A percentile compares a stretch with the other conserved stretches of the same genome.
These are phyloP conservation scores for Calonectria hongkongensis DNA, from an alignment of 2,329 filamentous ascomycete genomes.

Conservation along the genomic window DNA sequence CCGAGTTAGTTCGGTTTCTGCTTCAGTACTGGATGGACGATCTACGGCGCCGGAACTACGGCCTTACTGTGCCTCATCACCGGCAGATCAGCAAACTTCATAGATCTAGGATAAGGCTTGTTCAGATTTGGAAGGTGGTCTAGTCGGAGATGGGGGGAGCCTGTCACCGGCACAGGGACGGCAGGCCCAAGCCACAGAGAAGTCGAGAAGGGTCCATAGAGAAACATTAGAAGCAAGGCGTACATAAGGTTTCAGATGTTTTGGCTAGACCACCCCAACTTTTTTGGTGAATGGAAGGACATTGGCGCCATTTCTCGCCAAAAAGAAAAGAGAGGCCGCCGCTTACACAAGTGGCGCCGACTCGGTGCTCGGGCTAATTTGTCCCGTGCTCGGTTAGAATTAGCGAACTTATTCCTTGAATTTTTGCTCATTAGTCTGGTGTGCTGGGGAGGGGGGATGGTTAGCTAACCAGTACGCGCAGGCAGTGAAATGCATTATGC, in stretches of 20 bases:
- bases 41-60: neutral
- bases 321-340: neutral
- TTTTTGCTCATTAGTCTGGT: neutral
- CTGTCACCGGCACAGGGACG: neutral
- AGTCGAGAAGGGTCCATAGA: conserved; percentile 11
- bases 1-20: neutral
- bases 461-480: neutral
- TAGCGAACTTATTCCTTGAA: conserved; percentile 2
- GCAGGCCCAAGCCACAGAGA: neutral
- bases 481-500: neutral
- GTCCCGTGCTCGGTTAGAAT: conserved; percentile 15
- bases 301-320: neutral
- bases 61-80: neutral
- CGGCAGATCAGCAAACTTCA: conserved; percentile 1
- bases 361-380: neutral
- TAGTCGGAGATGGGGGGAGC: neutral
- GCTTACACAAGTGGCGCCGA: conserved; percentile 12
- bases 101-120: neutral
- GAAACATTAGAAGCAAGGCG: no score
- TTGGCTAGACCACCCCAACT: neutral
- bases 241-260: neutral
- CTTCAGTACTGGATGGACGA: neutral
- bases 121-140: conserved; percentile 13
- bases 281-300: neutral
- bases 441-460: neutral